Base-by-base conservation (phyloP, 306 rosid species). In the Astragalus glycyphyllos region DNA sequence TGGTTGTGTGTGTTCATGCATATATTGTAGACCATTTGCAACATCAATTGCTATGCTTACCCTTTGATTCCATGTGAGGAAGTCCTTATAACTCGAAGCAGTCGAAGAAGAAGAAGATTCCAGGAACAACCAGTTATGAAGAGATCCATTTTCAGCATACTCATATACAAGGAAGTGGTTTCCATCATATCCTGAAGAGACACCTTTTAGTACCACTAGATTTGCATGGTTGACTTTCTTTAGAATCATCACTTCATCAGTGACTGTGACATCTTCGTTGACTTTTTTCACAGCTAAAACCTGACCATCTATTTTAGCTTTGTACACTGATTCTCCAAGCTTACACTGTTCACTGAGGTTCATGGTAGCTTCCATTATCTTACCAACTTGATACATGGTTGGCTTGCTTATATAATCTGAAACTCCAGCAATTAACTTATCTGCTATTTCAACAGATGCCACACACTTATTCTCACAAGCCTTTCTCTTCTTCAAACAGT, bases 1-100 rank as follows among this genome's bases (percentile, higher is more conserved):
- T 10, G 92, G 95, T 16, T 71, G 73, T 7, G 77, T 83, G 85
- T 86, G 92, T 48, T 90, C 97, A 11, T 90, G 97, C 82, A 88
- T 12, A 76, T 88, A 90, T 51, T 88, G 87, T 61, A 88, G 58
- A 13, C 92, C 92, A 57, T 67, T 77, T 26, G 97, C 92, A 46
- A 90, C 77, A 73, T 86, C 95, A 46, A 90, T 61, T 15, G 97
- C 95, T 64, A 88, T 86, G 57, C 48, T 68, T 38, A 90, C 29
- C 71, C 97, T 84, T 69, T 86, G 89, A 58, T 29, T 85, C 97
- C 97, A 90, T 4, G 79, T 73, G 49, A 90, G 90, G 34, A 68
- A 38, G 8, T 10, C 13, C 15, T 1, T 7, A 9, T 80, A 79
- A 51, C 55, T 57, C 29, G 85, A 73, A 65, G 20, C 45, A 31